These are phyloP conservation scores for Excoecaria cochinchinensis DNA, from an alignment of 345 rosid genomes.

Conservation along the genomic window DNA sequence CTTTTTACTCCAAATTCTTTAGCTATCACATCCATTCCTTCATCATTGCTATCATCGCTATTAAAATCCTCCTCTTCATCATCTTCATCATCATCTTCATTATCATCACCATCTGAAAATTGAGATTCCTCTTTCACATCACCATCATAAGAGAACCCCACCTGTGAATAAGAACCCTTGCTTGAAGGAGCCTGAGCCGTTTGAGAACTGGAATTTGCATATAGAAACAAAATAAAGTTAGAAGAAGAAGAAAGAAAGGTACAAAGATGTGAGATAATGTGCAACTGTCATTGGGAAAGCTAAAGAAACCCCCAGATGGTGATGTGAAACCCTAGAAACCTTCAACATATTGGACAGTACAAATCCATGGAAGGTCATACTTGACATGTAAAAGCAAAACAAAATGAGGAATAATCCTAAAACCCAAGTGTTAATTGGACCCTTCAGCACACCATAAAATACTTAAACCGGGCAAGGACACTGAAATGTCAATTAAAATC, in stretches of 20 bases:
- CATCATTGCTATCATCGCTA: slow-evolving; percentile 91
- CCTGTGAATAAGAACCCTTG: slow-evolving; percentile 90
- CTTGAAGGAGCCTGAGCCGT: slow-evolving; percentile 54
- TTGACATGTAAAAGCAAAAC: background rate
- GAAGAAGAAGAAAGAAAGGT: background rate
- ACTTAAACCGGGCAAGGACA: background rate
- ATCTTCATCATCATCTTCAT: slow-evolving; percentile 70
- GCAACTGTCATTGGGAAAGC: background rate
- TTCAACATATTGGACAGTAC: background rate
- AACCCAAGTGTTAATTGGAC: background rate
- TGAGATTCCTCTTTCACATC: slow-evolving; percentile 56
- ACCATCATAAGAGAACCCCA: slow-evolving; percentile 86
- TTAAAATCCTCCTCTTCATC: slow-evolving; percentile 88
- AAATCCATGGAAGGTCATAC: background rate
- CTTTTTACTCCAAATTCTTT: slow-evolving; percentile 93
- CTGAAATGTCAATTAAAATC: background rate
- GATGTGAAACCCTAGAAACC: background rate
- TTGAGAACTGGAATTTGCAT: slow-evolving; percentile 40
- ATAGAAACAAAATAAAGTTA: background rate
- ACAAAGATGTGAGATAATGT: background rate
- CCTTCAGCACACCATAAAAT: background rate
- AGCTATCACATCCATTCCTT: slow-evolving; percentile 87
- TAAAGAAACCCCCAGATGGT: background rate
- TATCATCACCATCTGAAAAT: slow-evolving; percentile 54
- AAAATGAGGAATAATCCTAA: background rate